Evolutionary conservation across 306 rosid species (phyloP).

Genomic region (Lagenaria siceraria): DNA sequence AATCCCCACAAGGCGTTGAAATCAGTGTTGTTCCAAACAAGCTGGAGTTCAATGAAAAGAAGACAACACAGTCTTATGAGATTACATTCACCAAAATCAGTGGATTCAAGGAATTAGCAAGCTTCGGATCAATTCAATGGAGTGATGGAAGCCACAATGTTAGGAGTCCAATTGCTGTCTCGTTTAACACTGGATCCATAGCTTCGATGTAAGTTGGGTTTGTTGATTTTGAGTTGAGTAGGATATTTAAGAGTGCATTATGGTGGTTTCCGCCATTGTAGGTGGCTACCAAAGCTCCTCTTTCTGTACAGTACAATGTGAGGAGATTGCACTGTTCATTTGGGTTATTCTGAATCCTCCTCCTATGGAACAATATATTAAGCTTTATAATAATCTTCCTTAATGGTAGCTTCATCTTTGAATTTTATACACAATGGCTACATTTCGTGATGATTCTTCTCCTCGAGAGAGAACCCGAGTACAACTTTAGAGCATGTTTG

Average conservation of each 20-base stretch:
- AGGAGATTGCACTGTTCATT: background rate
- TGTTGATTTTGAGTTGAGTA: background rate
- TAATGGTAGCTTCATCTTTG: background rate
- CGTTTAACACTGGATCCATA: conserved; percentile 23
- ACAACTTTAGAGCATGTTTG: background rate
- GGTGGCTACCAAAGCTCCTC: background rate
- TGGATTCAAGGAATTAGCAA: conserved; percentile 7
- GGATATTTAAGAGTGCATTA: background rate
- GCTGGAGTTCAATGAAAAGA: conserved; percentile 42
- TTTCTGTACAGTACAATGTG: background rate
- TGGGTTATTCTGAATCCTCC: background rate
- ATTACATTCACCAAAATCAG: conserved; percentile 26
- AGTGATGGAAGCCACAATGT: conserved; percentile 53
- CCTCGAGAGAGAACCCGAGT: background rate
- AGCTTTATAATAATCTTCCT: background rate
- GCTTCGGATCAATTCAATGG: conserved; percentile 75
- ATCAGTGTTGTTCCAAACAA: conserved; percentile 42
- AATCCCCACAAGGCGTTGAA: conserved; percentile 50
- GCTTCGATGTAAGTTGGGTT: conserved; percentile 40
- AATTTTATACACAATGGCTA: background rate
- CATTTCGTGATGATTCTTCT: background rate
- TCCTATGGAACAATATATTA: background rate
- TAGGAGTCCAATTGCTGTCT: conserved; percentile 66
- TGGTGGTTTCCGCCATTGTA: background rate
- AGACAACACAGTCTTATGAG: conserved; percentile 42